These are phyloP conservation scores for Eucalyptus polybractea DNA, from an alignment of 345 rosid species.

Conservation along the genomic window DNA sequence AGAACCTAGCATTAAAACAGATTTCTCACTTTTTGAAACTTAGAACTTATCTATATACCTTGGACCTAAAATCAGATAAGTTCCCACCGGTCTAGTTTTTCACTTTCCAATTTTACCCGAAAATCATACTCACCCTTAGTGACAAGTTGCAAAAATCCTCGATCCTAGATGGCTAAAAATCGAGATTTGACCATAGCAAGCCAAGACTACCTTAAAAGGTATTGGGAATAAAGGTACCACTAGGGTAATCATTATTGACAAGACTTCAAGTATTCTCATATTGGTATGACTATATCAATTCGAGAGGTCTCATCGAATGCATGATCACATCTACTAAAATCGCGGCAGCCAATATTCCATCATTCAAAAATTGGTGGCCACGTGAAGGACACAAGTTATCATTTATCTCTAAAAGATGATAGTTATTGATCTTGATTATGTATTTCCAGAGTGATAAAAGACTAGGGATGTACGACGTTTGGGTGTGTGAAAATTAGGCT, in stretches of 20 bases:
- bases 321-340: accelerated
- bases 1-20: no score
- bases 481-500: neutral
- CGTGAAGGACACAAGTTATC: accelerated
- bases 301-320: neutral
- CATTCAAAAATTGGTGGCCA: accelerated
- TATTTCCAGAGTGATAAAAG: neutral
- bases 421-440: neutral
- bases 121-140: no score
- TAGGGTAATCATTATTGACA: accelerated
- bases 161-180: accelerated
- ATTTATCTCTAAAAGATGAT: neutral
- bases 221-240: accelerated
- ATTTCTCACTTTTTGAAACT: accelerated
- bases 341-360: accelerated
- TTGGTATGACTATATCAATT: accelerated
- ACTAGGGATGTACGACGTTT: accelerated
- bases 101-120: accelerated
- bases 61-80: accelerated
- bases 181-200: neutral
- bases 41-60: no score
- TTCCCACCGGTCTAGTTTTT: no score
- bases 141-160: no score
- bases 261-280: no score
- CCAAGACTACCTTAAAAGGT: accelerated